A percentile compares a stretch with the other conserved stretches of the same genome.
Conservation (phyloP, 305 asterid genomes). For the Petunia hybrid region DNA sequence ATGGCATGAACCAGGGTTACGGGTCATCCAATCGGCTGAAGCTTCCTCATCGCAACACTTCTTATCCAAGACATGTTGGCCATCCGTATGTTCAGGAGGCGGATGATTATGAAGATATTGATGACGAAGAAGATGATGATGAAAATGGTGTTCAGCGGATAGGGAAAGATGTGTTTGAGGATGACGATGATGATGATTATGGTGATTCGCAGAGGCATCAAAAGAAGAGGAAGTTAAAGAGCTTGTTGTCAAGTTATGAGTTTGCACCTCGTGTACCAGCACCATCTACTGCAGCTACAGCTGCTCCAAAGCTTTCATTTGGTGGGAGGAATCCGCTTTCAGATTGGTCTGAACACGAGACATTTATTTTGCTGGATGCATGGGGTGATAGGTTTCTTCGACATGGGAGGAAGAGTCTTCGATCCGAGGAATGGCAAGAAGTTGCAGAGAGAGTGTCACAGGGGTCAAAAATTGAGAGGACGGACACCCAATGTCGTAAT, state of each 20-base stretch:
- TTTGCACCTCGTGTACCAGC: slow-evolving; percentile 79
- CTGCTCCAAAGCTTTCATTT: slow-evolving; percentile 52
- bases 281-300: slow-evolving; percentile 39
- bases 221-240: slow-evolving; percentile 80
- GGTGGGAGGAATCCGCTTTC: slow-evolving; percentile 83
- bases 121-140: slow-evolving; percentile 37
- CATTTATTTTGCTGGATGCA: slow-evolving; percentile 64
- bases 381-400: slow-evolving; percentile 86
- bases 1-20: slow-evolving; percentile 42
- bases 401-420: slow-evolving; percentile 82
- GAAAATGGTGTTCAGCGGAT: slow-evolving; percentile 44
- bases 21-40: slow-evolving; percentile 44
- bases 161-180: slow-evolving; percentile 44
- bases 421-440: slow-evolving; percentile 90
- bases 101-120: slow-evolving; percentile 24
- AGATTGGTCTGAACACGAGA: slow-evolving; percentile 88
- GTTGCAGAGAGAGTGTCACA: slow-evolving; percentile 77
- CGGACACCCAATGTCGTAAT: slow-evolving; percentile 81
- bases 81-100: slow-evolving; percentile 40
- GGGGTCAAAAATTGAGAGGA: slow-evolving; percentile 67
- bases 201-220: slow-evolving; percentile 49
- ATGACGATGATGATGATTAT: slow-evolving; percentile 42
- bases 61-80: slow-evolving; percentile 35
- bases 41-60: slow-evolving; percentile 34
- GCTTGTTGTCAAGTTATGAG: slow-evolving; percentile 74